Evolutionary conservation across 2,329 filamentous ascomycete species (phyloP), one percentile per base, ranked within the genome.

Genomic region (Graphium sp.): DNA sequence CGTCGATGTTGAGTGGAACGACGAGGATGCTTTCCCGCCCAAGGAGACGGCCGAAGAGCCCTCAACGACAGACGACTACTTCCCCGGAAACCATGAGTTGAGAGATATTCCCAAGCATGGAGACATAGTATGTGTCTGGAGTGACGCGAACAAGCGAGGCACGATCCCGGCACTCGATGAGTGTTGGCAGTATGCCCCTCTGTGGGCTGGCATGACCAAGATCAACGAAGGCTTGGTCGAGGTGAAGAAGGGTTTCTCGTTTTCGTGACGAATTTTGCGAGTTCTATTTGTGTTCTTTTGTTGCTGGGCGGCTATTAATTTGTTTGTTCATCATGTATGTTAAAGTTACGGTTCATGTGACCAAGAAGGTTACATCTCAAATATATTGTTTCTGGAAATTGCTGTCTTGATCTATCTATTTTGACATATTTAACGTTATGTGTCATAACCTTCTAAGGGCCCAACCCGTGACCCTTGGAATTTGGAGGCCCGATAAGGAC

Each of bases 161-260:
- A 61, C 62, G 2, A 84, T 95, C 26, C 85, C 87, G 0, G 85
- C 85, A 1, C 66, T 87, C 29, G 78, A 89, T 40, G 85, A 95
- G 52, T 60, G 81, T 27, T 57, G 66, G 39, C 66, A 74, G 46
- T 94, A 74, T 51, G 63, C 74, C 39, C 89, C 89, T 1, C 56
- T 60, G 5, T 98, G 89, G 89, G 71, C 73, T 6, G 74, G 75
- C 7, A 59, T 84, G 17, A 74, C 73, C 4, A 94, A 93, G 54
- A 53, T 69, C 36, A 61, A 61, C 16, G 77, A 84, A 52, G 85
- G 82, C 1, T 52, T 94, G 40, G 78, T 92, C 18, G 80, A 92
- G 47, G 84, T 80, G 14, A 74, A 62, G 43, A 84, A 78, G 57
- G 54, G 31, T 87, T 80, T 47, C 57, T 55, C 33, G 47, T 72